Evolutionary conservation across 768 basidiomycete genomes (phyloP), one percentile per base, ranked within the genome.

Genomic region (Omphalotus guepiniiformis): DNA sequence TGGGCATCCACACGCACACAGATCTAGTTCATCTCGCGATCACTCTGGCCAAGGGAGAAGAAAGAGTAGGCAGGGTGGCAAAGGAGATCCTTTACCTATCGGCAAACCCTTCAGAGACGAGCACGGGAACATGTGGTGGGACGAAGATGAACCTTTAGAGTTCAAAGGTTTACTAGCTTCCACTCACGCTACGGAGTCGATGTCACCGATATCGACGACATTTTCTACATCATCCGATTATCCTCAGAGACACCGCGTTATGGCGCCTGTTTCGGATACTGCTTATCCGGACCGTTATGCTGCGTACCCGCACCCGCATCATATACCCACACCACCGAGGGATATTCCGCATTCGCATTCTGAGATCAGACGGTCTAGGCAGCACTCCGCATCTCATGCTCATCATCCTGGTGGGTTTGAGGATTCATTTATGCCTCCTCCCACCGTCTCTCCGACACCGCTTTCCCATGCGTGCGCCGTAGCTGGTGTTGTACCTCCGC

Each of bases 81-180:
- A 30, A 21, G 22, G 36, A 22, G 8, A 30, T n/a, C 28, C 23
- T 48, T n/a, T 29, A 16, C 26, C 38, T 32, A 64, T 64, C 27
- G 58, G 62, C 3, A 70, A 69, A 22, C 62, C 70, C 9, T 62
- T 63, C 54, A 62, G 68, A 13, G 72, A 77, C 15, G 66, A 58
- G 1, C 52, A 59, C 21, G 73, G 73, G 9, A 65, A 69, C 25
- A 29, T 77, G 23, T 76, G 75, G 71, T 60, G 66, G 55, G 74
- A 76, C 49, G 66, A 67, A 47, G 68, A 71, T 4, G 74, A 76
- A 51, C 68, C 70, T 42, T 63, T 58, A 61, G 74, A 76, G 52
- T 75, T 68, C 38, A 53, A 65, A 19, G 72, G 70, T 36, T 65
- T 76, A 34, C 65, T 76, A 15, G 7, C 38, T 3, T 18, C 47